Evolutionary conservation across 2,329 filamentous ascomycete species (phyloP).

Genomic region (Phaeosphaeriaceae sp.): DNA sequence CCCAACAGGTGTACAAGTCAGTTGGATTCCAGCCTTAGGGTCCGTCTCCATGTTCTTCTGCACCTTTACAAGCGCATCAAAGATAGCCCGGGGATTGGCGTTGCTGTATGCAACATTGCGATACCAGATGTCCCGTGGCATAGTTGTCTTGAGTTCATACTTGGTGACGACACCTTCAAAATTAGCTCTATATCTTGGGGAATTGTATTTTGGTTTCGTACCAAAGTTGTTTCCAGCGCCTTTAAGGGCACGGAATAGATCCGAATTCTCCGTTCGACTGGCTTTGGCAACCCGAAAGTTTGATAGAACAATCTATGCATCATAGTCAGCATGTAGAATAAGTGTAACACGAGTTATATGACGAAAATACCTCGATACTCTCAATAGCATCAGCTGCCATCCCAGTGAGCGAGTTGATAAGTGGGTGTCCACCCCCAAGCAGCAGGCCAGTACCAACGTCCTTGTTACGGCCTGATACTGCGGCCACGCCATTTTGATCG

Average conservation of each 20-base stretch:
- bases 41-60: too few relatives aligned
- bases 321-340: not conserved
- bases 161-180: too few relatives aligned
- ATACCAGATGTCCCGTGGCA: too few relatives aligned
- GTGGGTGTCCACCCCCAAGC: conserved; percentile 1
- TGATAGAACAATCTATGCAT: conserved; percentile 40
- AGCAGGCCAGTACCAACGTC: conserved; percentile 18
- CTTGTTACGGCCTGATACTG: conserved; percentile 2
- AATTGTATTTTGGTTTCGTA: too few relatives aligned
- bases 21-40: too few relatives aligned
- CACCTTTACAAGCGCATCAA: too few relatives aligned
- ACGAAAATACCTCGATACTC: conserved; percentile 6
- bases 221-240: conserved; percentile 51
- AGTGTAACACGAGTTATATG: too few relatives aligned
- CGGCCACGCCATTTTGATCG: conserved; percentile 2
- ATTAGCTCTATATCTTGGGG: too few relatives aligned
- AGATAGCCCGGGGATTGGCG: too few relatives aligned
- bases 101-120: too few relatives aligned
- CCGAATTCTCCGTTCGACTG: conserved; percentile 34
- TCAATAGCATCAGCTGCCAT: conserved; percentile 2
- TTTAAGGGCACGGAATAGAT: conserved; percentile 50
- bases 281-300: conserved; percentile 43
- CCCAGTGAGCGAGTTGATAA: not conserved
- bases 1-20: too few relatives aligned
- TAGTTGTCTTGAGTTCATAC: too few relatives aligned